Evolutionary conservation across 208 protist species (phyloP).

Genomic region (Histomonas meleagridis): DNA sequence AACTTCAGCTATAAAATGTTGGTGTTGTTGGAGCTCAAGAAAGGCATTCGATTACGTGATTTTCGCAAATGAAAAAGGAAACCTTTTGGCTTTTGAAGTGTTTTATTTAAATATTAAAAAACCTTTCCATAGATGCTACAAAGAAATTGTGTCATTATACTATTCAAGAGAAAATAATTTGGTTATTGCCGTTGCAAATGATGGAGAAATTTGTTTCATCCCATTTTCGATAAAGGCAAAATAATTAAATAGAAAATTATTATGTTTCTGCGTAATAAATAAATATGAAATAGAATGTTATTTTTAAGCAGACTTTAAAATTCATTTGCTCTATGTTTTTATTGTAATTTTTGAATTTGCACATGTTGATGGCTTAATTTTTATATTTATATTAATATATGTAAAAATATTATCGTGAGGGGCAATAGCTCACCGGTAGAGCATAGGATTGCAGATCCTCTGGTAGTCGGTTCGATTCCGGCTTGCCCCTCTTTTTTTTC

Average conservation of each 20-base stretch:
- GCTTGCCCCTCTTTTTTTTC: not conserved
- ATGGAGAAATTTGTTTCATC: not conserved
- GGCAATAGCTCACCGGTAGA: slow-evolving; percentile 24
- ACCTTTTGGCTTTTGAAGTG: not conserved
- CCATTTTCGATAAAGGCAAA: no score
- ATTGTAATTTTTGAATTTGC: no score
- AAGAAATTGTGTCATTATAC: not conserved
- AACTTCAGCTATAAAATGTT: not conserved
- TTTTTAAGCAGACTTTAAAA: no score
- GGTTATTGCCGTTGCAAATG: not conserved
- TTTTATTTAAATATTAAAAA: not conserved
- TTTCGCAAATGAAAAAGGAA: not conserved
- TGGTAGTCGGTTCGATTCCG: slow-evolving; percentile 23
- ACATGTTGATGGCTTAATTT: no score
- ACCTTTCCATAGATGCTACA: not conserved
- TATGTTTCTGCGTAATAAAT: no score
- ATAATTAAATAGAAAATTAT: no score
- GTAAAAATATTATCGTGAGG: not conserved
- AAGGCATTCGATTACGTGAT: not conserved
- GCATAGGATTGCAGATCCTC: slow-evolving; percentile 13
- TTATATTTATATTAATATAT: no score
- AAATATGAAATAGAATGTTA: no score
- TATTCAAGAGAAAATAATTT: not conserved
- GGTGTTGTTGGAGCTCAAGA: not conserved
- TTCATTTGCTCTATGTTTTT: no score